Evolutionary conservation across 768 basidiomycete genomes (phyloP), one percentile per base, ranked within the genome.

Genomic region (Leccinum barrowsii): DNA sequence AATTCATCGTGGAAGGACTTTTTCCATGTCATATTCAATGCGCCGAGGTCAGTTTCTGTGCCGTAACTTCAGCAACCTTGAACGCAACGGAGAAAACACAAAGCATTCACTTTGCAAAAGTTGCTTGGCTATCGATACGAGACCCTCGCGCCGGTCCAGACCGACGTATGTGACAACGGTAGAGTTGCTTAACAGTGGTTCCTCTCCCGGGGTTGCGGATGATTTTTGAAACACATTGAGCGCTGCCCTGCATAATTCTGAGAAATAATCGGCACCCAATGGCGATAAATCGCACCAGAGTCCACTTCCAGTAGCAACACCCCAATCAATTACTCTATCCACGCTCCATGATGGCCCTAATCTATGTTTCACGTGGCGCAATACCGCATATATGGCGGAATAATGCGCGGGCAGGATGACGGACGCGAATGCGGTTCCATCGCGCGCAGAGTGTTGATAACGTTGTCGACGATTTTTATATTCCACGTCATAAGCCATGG

Each of bases 371-470:
- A 85, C 63, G 61, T 92, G 86, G 50, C 82, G 76, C 17, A 95
- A 73, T 5, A 94, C 90, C n/a, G 87, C 77, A 51, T 76, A 79
- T 52, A 94, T 88, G 2, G 86, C 91, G 49, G 91, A 83, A 70
- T 90, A 95, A 74, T 94, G 89, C 3, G 87, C 85, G 1, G 93
- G 93, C 62, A 95, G 80, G n/a, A 86, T 89, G 51, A 94, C 80
- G 12, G 90, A 85, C 13, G 89, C 87, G 69, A 94, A 95, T 5
- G 93, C 93, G 24, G 89, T 85, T 22, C 87, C 91, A 62, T 94
- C 90, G 26, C 88, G 80, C 55, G 82, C 78, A 42, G 76, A 76
- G 70, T 90, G 89, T 26, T 80, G 80, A 57, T 72, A 72, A 35
- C 80, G 78, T 66, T 89, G 86, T 54, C 76, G 74, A 44, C 77